Evolutionary conservation across 2,329 filamentous ascomycete genomes (phyloP).

Genomic region (Botrytis fabae): DNA sequence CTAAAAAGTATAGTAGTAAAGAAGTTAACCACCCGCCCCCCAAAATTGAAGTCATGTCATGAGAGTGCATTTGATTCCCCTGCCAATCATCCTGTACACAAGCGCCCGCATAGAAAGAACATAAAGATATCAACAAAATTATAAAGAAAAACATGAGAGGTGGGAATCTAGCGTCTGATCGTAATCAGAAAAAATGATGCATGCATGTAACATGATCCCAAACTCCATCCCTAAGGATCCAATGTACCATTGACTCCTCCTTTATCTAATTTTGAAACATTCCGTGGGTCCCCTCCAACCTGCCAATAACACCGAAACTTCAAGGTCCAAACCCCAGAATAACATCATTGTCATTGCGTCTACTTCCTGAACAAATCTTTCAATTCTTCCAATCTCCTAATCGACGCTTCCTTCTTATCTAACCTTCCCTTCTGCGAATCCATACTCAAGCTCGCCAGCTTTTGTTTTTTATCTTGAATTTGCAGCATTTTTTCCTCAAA

Average conservation of each 20-base stretch:
- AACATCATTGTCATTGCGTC: not conserved
- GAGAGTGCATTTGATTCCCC: not conserved
- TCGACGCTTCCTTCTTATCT: slow-evolving; percentile 40
- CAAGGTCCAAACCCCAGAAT: not conserved
- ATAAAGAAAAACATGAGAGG: not conserved
- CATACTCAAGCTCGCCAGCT: slow-evolving; percentile 85
- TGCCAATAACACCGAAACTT: not conserved
- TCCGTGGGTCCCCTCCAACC: not conserved
- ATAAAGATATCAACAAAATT: not conserved
- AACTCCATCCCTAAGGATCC: slow-evolving; percentile 1
- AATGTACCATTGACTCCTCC: slow-evolving; percentile 3
- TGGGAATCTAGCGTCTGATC: slow-evolving; percentile 13
- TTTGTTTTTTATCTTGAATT: slow-evolving; percentile 89
- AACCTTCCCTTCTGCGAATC: slow-evolving; percentile 50
- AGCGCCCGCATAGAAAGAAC: not conserved
- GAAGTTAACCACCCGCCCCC: not conserved
- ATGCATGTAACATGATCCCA: not conserved
- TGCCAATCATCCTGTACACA: too few relatives aligned
- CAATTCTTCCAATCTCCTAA: slow-evolving; percentile 55
- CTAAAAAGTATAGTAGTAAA: not conserved
- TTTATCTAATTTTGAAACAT: not conserved
- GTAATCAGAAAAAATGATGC: not conserved
- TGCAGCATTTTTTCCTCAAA: slow-evolving; percentile 94
- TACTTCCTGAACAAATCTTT: slow-evolving; percentile 53
- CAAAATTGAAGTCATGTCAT: not conserved